Base-by-base conservation (phyloP, 2,329 filamentous ascomycete genomes). In the Remersonia thermophila region DNA sequence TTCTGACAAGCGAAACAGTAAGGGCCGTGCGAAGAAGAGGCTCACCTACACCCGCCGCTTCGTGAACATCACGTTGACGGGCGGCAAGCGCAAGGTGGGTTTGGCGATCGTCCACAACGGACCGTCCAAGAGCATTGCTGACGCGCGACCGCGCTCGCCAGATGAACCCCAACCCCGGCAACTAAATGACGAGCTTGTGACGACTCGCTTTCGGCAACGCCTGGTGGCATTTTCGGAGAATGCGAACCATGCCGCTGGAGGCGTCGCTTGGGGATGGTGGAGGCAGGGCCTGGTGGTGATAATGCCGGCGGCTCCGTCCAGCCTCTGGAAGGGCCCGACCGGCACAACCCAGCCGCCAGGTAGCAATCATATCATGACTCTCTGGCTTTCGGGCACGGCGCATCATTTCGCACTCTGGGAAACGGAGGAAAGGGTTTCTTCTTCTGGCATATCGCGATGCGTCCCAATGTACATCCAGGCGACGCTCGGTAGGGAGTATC, bases 11-110 rank as follows among this genome's bases (percentile, higher is more conserved):
- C 14, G 26, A 35, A n/a, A 43, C 32, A 50, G 46, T 43, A 95
- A 95, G 80, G 89, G 89, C 62, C 86, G 89, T 60, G 89, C 89
- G 55, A 85, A 91, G 73, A 96, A 96, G 86, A 80, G 89, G 62
- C 78, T 93, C 64, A 80, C 76, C 63, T 95, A 95, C 79, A 94
- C 86, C 57, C 83, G 89, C 65, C 86, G 89, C 58, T 96, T 96
- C 74, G 87, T 96, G 56, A 96, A 96, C 72, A 87, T 96, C 63
- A 93, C 84, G 60, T 76, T 95, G 71, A 93, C 52, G 51, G 87
- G 86, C 66, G 89, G 89, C 72, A 96, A 96, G 87, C 77, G 89
- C 69, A 95, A 95, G 85, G 85, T 93, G 17, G 41, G 66, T 62
- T 68, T 23, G 5, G 50, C n/a, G n/a, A n/a, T n/a, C n/a, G n/a